phyloP scores from a whole-genome alignment of 75 land plant genomes.

The Picea sitchensis region DNA sequence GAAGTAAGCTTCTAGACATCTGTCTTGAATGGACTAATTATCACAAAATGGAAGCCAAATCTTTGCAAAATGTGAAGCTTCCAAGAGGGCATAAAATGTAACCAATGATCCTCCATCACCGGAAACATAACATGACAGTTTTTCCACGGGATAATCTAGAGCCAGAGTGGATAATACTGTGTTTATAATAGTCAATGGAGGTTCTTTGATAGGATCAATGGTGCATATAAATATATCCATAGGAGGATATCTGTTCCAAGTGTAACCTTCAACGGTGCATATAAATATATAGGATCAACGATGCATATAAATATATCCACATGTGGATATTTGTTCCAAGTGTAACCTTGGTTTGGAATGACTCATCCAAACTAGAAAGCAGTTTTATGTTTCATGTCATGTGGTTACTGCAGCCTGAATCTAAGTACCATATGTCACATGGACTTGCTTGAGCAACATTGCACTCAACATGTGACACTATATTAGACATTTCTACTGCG shows the following conservation, averaged over 20 bases:
- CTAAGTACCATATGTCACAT: no score
- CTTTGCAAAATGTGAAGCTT: slow-evolving; percentile 51
- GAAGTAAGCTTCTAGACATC: neutral
- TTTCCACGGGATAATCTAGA: slow-evolving; percentile 51
- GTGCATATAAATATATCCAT: slow-evolving; percentile 47
- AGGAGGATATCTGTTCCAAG: slow-evolving; percentile 9
- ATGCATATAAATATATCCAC: no score
- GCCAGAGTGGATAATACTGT: slow-evolving; percentile 50
- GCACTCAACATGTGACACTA: no score
- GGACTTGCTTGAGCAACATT: no score
- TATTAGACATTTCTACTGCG: no score
- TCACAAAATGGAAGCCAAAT: slow-evolving; percentile 58
- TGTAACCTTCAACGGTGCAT: no score
- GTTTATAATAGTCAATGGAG: slow-evolving; percentile 42
- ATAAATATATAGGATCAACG: no score
- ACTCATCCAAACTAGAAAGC: no score
- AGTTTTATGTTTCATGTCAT: no score
- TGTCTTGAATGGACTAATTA: slow-evolving; percentile 17
- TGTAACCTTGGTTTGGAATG: no score
- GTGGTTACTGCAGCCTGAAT: no score
- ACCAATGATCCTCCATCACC: slow-evolving; percentile 52
- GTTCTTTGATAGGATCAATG: slow-evolving; percentile 39
- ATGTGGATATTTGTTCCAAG: no score
- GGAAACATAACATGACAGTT: slow-evolving; percentile 54
- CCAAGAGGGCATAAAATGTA: slow-evolving; percentile 49